Conservation (phyloP, 768 basidiomycete genomes). For the Boletus coccyginus region DNA sequence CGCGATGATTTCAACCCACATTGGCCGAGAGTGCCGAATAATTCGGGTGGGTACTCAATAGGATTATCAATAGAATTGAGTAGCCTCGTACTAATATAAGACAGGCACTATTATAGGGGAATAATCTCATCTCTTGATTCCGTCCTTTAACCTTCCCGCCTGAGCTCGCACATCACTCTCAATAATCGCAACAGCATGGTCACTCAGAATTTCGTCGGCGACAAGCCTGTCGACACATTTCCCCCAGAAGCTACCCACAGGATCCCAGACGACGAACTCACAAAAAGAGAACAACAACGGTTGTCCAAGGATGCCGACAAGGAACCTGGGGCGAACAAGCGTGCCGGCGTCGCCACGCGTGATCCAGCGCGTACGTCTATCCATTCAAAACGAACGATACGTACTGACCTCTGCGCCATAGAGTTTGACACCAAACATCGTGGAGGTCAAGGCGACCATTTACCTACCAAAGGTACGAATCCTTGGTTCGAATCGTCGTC, state of each 20-base stretch:
- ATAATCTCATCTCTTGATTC: too few species aligned
- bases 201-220: constrained; percentile 27
- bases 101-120: too few species aligned
- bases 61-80: too few species aligned
- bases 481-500: background rate
- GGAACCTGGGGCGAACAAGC: constrained; percentile 26
- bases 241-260: constrained; percentile 18
- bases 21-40: too few species aligned
- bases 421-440: constrained; percentile 15
- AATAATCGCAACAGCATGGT: too few species aligned
- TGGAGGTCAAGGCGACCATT: constrained; percentile 8
- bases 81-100: too few species aligned
- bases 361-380: constrained; percentile 13
- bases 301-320: constrained; percentile 8
- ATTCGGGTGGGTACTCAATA: too few species aligned
- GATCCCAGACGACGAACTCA: constrained; percentile 23
- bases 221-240: constrained; percentile 25
- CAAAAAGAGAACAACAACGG: constrained; percentile 16
- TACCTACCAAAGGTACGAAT: constrained; percentile 3
- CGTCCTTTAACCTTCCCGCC: too few species aligned
- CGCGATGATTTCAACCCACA: too few species aligned
- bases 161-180: too few species aligned
- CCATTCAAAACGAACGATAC: too few species aligned
- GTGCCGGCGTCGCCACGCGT: constrained; percentile 27
- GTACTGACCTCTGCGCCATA: background rate